A percentile compares a stretch with the other conserved stretches of the same genome.
These are phyloP conservation scores for Crataegus laevigata DNA, from an alignment of 306 rosid genomes.

Conservation along the genomic window DNA sequence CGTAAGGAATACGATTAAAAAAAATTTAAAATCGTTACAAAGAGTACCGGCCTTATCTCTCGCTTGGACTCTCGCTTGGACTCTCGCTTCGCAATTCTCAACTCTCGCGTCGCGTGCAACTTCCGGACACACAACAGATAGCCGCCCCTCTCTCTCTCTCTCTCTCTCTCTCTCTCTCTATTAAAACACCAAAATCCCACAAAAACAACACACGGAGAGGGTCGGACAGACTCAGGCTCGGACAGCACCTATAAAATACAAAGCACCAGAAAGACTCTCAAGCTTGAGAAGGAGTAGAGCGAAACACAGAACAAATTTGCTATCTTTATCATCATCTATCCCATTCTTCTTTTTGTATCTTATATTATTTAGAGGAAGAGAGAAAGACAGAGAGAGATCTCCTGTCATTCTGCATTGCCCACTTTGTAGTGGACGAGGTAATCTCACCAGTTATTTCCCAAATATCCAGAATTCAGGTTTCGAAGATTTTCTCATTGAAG, in stretches of 20 bases:
- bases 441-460: slow-evolving; percentile 16
- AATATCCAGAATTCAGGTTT: slow-evolving; percentile 1
- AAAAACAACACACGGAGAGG: neutral
- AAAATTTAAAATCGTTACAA: rapidly evolving
- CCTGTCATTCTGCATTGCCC: slow-evolving; percentile 49
- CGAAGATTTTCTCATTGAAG: slow-evolving; percentile 1
- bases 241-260: neutral
- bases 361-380: neutral
- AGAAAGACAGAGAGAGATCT: slow-evolving; percentile 21
- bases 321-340: neutral
- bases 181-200: neutral
- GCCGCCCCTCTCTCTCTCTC: neutral
- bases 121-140: slow-evolving; percentile 20
- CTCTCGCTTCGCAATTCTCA: neutral
- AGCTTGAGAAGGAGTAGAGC: neutral
- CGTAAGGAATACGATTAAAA: rapidly evolving
- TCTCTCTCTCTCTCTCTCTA: neutral
- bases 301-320: neutral
- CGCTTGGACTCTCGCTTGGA: too few relatives aligned
- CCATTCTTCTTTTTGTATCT: neutral
- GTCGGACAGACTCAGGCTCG: slow-evolving; percentile 3
- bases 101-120: slow-evolving; percentile 35
- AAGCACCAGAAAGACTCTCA: neutral
- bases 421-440: slow-evolving; percentile 53
- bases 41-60: neutral